Evolutionary conservation across 345 rosid genomes (phyloP).

Genomic region (Limnanthes douglasii): DNA sequence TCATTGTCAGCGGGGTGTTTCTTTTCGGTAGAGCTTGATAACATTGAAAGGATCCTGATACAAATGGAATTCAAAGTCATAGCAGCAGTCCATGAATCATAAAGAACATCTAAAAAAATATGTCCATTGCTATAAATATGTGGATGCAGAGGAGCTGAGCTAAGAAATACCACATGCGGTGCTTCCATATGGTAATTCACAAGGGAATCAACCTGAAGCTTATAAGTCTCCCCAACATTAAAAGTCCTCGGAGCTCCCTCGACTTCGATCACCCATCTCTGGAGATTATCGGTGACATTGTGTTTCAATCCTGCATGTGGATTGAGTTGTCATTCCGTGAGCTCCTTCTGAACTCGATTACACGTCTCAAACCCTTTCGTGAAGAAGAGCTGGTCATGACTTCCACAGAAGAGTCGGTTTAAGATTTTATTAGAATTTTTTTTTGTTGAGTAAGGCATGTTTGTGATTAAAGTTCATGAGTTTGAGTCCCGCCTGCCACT

Average conservation of each 20-base stretch:
- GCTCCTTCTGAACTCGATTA: conserved; percentile 94
- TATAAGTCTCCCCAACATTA: conserved; percentile 70
- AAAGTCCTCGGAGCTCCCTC: conserved; percentile 84
- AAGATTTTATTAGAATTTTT: too few relatives aligned
- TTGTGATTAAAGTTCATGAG: too few relatives aligned
- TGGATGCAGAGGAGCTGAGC: conserved; percentile 88
- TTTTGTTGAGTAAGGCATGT: too few relatives aligned
- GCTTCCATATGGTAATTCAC: conserved; percentile 99
- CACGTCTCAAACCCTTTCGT: too few relatives aligned
- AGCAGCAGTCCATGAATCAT: conserved; percentile 82
- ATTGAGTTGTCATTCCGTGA: conserved; percentile 85
- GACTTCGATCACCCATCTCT: conserved; percentile 90
- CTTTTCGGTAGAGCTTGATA: conserved; percentile 59
- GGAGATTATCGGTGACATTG: conserved; percentile 87
- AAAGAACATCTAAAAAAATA: conserved; percentile 78
- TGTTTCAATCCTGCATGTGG: conserved; percentile 88
- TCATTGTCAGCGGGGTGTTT: conserved; percentile 63
- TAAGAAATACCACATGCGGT: conserved; percentile 88
- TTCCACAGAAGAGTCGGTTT: too few relatives aligned
- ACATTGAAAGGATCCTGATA: conserved; percentile 68
- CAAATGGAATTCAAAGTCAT: conserved; percentile 66
- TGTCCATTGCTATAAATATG: conserved; percentile 98
- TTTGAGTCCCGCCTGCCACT: too few relatives aligned
- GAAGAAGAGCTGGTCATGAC: too few relatives aligned
- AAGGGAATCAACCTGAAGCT: conserved; percentile 97